These are phyloP conservation scores for Panicum hallii DNA, from an alignment of 202 grass and related monocot genomes.

Conservation along the genomic window DNA sequence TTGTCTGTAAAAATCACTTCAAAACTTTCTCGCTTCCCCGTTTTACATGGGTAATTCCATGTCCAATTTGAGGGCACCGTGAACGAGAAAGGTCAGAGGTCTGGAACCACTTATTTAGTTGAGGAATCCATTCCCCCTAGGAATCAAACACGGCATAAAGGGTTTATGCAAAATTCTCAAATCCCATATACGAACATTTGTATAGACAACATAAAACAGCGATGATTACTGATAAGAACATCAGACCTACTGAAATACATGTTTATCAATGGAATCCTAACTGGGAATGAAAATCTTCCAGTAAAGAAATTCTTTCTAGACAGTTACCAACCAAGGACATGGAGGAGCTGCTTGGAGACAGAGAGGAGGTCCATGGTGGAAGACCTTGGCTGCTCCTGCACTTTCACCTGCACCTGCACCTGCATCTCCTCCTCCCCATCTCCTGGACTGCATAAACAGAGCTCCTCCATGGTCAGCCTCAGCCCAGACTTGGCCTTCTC, in stretches of 20 bases:
- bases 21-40: background rate
- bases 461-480: conserved; percentile 72
- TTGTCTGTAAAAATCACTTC: background rate
- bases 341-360: conserved; percentile 76
- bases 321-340: conserved; percentile 69
- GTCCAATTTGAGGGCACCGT: background rate
- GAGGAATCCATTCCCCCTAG: background rate
- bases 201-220: background rate
- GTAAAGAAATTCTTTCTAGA: background rate
- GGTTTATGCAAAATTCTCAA: conserved; percentile 25
- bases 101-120: background rate
- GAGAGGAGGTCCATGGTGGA: conserved; percentile 65
- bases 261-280: background rate
- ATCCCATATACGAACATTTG: background rate
- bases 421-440: conserved; percentile 26
- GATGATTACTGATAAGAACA: background rate
- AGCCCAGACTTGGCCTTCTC: conserved; percentile 69
- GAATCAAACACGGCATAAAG: conserved; percentile 38
- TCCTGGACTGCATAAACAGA: conserved; percentile 52
- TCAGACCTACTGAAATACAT: background rate
- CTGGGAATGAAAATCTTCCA: background rate
- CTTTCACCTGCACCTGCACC: conserved; percentile 17
- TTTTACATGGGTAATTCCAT: background rate
- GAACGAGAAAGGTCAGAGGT: background rate
- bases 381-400: conserved; percentile 45